A percentile compares a stretch with the other conserved stretches of the same genome.
phyloP scores from a whole-genome alignment of 768 basidiomycete species.

The Plicaturopsis crispa region DNA sequence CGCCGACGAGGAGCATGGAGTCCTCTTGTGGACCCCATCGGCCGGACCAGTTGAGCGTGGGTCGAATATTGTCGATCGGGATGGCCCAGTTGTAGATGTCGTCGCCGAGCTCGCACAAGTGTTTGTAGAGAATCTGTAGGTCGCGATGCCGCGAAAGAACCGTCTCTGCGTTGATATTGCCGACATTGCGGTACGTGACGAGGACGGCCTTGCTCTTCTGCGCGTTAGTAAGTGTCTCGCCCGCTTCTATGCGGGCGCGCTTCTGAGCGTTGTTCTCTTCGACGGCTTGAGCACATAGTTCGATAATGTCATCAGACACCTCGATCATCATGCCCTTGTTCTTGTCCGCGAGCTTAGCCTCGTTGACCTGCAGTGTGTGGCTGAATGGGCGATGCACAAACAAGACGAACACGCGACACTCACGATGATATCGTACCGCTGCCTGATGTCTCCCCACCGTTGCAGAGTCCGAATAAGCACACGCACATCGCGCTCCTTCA shows the following conservation, averaged over 20 bases:
- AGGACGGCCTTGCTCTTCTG: constrained; percentile 97
- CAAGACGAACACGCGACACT: constrained; percentile 23
- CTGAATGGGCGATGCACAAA: constrained; percentile 5
- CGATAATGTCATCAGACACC: constrained; percentile 88
- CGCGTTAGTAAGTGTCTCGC: constrained; percentile 85
- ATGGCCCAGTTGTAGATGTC: constrained; percentile 81
- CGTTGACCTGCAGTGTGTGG: constrained; percentile 52
- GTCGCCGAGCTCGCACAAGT: constrained; percentile 59
- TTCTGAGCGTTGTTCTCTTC: constrained; percentile 80
- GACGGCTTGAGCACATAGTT: constrained; percentile 76
- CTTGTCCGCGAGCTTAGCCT: constrained; percentile 89
- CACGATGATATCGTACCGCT: constrained; percentile 91
- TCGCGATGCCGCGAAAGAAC: constrained; percentile 86
- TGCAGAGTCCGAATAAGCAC: constrained; percentile 92
- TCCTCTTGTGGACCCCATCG: constrained; percentile 92
- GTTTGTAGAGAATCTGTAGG: constrained; percentile 79
- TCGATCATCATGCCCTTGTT: constrained; percentile 89
- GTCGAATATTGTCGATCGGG: constrained; percentile 89
- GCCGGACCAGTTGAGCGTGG: constrained; percentile 94
- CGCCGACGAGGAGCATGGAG: constrained; percentile 90
- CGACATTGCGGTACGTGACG: constrained; percentile 81
- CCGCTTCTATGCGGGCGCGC: constrained; percentile 64
- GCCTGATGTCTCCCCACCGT: constrained; percentile 95
- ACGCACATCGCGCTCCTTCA: constrained; percentile 96
- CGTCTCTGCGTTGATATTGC: constrained; percentile 97